Conservation (phyloP, 192 early-diverging fungal species). For the Dissophora globulifera region DNA sequence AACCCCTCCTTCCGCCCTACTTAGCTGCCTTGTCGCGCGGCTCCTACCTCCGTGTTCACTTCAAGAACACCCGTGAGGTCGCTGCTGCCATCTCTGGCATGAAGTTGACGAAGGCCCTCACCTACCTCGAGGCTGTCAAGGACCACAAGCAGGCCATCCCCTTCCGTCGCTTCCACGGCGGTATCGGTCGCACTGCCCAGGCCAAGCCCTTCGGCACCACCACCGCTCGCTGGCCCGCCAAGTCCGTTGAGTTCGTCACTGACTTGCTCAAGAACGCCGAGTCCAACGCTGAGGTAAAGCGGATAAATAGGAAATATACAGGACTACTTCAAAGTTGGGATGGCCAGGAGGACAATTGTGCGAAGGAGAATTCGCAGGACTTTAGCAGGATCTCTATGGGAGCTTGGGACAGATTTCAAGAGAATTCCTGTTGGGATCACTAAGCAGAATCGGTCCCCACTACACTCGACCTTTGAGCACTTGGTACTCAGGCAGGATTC, state of each 20-base stretch:
- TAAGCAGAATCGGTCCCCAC: too few relatives aligned
- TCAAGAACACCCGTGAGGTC: slow-evolving; percentile 99
- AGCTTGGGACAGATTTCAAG: too few relatives aligned
- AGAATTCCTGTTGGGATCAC: too few relatives aligned
- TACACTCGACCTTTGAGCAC: too few relatives aligned
- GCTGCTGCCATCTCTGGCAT: slow-evolving; percentile 93
- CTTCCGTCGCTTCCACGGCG: slow-evolving; percentile 96
- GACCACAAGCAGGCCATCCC: slow-evolving; percentile 98
- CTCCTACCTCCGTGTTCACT: slow-evolving; percentile 93
- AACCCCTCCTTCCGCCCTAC: neutral
- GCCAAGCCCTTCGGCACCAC: slow-evolving; percentile 93
- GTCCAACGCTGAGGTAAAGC: slow-evolving; percentile 90
- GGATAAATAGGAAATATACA: too few relatives aligned
- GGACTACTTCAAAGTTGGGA: too few relatives aligned
- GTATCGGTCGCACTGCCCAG: slow-evolving; percentile 97
- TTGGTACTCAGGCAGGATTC: too few relatives aligned
- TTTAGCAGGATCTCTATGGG: too few relatives aligned
- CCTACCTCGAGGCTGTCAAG: slow-evolving; percentile 94
- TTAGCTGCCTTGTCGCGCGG: slow-evolving; percentile 89
- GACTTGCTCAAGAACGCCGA: slow-evolving; percentile 97
- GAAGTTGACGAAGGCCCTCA: slow-evolving; percentile 91
- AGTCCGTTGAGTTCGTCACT: slow-evolving; percentile 93
- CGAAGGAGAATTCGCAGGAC: too few relatives aligned
- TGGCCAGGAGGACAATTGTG: too few relatives aligned
- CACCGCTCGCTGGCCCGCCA: slow-evolving; percentile 92